Conservation (phyloP, 2,329 filamentous ascomycete genomes). For the Exophiala dermatitidis region DNA sequence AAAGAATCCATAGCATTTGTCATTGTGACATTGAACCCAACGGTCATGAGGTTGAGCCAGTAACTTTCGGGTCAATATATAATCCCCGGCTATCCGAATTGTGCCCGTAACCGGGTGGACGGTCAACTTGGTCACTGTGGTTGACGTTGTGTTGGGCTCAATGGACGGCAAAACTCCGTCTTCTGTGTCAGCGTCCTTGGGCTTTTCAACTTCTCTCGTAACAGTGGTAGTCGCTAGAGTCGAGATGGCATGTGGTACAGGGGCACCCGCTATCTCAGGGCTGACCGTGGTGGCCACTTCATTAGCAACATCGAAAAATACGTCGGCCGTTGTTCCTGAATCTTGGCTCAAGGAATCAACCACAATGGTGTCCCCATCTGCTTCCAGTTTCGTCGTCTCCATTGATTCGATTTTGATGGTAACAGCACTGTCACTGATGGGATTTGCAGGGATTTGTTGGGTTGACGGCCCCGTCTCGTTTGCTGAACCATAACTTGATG, state of each 20-base stretch:
- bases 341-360: not conserved
- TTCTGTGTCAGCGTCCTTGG: conserved; percentile 1
- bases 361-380: conserved; percentile 19
- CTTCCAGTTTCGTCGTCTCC: conserved; percentile 23
- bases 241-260: conserved; percentile 18
- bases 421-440: conserved; percentile 7
- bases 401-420: conserved; percentile 25
- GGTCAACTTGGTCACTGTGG: conserved; percentile 14
- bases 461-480: conserved; percentile 1
- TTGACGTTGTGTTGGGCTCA: conserved; percentile 21
- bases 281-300: not conserved
- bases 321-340: not conserved
- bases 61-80: conserved; percentile 69
- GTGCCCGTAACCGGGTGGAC: conserved; percentile 29
- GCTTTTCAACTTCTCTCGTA: conserved; percentile 11
- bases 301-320: not conserved
- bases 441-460: not conserved
- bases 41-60: conserved; percentile 67
- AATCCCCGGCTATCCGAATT: conserved; percentile 63
- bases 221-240: conserved; percentile 22
- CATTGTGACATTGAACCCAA: conserved; percentile 80
- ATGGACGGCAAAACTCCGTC: conserved; percentile 23
- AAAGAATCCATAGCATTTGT: conserved; percentile 64
- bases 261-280: not conserved
- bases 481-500: conserved; percentile 19